Base-by-base conservation (phyloP, 768 basidiomycete genomes). In the Pleurotus cornucopiae region DNA sequence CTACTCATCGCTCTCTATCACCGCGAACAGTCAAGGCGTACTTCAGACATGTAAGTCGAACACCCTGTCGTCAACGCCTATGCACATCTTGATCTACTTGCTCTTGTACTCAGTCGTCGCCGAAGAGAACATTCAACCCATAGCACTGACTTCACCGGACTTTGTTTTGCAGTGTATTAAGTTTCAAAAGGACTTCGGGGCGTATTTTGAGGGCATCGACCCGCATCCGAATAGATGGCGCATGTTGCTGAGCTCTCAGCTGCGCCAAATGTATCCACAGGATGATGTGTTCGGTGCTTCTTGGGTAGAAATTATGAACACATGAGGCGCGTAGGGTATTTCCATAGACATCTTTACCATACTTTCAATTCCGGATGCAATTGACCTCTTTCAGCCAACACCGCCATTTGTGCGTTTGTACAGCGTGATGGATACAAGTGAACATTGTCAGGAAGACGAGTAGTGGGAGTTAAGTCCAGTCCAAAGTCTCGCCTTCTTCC, bases 211-310 rank as follows among this genome's bases (percentile, higher is more conserved):
- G 34, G 54, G 56, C 21, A 53, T 45, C 44, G 51, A 60, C 30
- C 38, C 38, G n/a, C 34, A 51, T 23, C 60, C 62, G 18, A 58
- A 54, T 11, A 58, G 66, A 58, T 65, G 75, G 45, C 58, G 34
- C 13, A 20, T 79, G 44, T 61, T 75, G 14, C 62, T 68, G 6
- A 75, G 71, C 53, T 62, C 69, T 1, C 77, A 79, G 43, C 59
- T 74, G 5, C 66, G 67, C 54, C 57, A 54, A 20, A 60, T 64
- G 37, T 78, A 73, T 60, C 78, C 77, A 1, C 73, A 78, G 34
- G 78, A 79, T 51, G 66, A 79, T 39, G 62, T 54, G 14, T 57
- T 67, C 7, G 74, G 67, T 2, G 61, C 66, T 20, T 59, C 44
- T 25, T 76, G 74, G 74, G 62, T 72, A 4, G 63, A 37, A 39